Percentiles rank a stretch among this genome's conserved stretches.
Evolutionary conservation across 495 filamentous ascomycete species (phyloP).

Genomic region (Aspergillus ostianus): DNA sequence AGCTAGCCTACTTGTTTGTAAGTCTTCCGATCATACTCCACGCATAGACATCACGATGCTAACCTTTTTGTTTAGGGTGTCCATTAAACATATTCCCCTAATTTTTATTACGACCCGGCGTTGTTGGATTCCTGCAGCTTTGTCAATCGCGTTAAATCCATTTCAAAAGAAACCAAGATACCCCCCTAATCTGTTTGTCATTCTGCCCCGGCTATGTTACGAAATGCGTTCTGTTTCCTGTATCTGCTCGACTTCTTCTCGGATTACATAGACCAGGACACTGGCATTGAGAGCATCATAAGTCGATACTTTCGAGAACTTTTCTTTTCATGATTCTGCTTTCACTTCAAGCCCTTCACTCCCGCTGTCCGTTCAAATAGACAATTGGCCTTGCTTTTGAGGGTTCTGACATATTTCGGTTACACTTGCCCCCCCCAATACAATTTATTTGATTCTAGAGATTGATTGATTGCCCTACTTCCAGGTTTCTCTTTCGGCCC

Average conservation of each 20-base stretch:
- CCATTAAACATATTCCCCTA: slow-evolving; percentile 1
- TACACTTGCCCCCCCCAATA: not conserved
- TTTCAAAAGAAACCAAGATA: slow-evolving; percentile 10
- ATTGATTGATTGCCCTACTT: not conserved
- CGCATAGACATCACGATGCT: not conserved
- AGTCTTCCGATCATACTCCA: slow-evolving; percentile 19
- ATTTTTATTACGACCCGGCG: slow-evolving; percentile 8
- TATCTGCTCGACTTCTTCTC: not conserved
- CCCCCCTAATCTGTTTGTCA: slow-evolving; percentile 5
- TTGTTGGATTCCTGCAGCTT: slow-evolving; percentile 12
- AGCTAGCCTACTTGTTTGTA: slow-evolving; percentile 75
- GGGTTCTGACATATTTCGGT: not conserved
- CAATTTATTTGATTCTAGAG: not conserved
- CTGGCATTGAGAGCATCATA: not conserved
- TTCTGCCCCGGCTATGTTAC: not conserved
- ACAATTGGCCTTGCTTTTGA: not conserved
- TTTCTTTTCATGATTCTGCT: too few species aligned
- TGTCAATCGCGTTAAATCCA: not conserved
- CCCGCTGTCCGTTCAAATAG: too few species aligned
- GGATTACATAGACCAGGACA: not conserved
- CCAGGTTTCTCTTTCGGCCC: not conserved
- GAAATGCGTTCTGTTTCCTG: not conserved
- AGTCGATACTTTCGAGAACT: too few species aligned
- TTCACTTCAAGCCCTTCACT: too few species aligned
- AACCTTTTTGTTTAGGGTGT: slow-evolving; percentile 12